phyloP scores from a whole-genome alignment of 495 filamentous ascomycete genomes.

The Tuber brumale region DNA sequence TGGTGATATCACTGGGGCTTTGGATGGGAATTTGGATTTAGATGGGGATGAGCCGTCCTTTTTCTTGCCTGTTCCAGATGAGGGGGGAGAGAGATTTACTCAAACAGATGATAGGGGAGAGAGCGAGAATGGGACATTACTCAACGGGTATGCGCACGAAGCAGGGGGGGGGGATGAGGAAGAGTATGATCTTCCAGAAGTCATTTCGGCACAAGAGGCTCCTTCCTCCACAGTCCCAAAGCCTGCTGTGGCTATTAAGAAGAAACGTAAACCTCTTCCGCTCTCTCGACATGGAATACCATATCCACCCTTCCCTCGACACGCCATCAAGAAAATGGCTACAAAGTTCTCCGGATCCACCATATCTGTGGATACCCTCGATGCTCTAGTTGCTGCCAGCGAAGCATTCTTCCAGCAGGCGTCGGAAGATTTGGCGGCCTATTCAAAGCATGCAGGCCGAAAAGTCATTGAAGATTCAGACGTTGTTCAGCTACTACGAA shows the following conservation, averaged over 20 bases:
- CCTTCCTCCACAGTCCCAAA: slow-evolving; percentile 32
- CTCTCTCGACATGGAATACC: slow-evolving; percentile 67
- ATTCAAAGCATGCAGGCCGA: slow-evolving; percentile 72
- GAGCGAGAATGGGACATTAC: not conserved
- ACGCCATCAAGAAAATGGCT: slow-evolving; percentile 68
- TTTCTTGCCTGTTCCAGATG: slow-evolving; percentile 13
- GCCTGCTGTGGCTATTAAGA: slow-evolving; percentile 29
- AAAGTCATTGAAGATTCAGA: slow-evolving; percentile 83
- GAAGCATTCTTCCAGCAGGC: slow-evolving; percentile 87
- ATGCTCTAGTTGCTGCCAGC: slow-evolving; percentile 67
- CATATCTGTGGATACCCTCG: slow-evolving; percentile 64
- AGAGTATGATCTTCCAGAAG: slow-evolving; percentile 37
- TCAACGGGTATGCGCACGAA: slow-evolving; percentile 10
- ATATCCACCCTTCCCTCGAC: slow-evolving; percentile 64
- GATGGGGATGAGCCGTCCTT: slow-evolving; percentile 25
- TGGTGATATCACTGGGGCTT: slow-evolving; percentile 1
- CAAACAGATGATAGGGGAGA: slow-evolving; percentile 5
- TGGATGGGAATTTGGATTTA: slow-evolving; percentile 8
- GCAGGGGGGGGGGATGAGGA: slow-evolving; percentile 29
- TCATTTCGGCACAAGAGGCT: slow-evolving; percentile 24
- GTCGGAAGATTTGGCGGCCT: slow-evolving; percentile 68
- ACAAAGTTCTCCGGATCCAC: slow-evolving; percentile 57
- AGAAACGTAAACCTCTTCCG: slow-evolving; percentile 52
- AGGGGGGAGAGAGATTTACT: not conserved
- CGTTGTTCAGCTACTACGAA: slow-evolving; percentile 70